A percentile compares a stretch with the other conserved stretches of the same genome.
Evolutionary conservation across 306 rosid species (phyloP).

Genomic region (Trifolium pratense): DNA sequence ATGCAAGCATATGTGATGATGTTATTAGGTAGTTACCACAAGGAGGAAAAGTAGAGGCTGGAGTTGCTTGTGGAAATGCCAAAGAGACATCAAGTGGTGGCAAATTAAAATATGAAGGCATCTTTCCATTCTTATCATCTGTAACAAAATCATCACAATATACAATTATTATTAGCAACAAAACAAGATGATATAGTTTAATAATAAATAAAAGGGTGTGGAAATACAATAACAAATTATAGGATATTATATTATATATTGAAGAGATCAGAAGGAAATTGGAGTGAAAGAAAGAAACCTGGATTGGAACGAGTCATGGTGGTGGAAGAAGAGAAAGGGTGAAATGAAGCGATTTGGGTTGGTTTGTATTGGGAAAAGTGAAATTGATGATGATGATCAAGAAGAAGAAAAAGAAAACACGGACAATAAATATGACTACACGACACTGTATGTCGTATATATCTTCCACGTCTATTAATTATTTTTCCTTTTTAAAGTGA

Average conservation of each 20-base stretch:
- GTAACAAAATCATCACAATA: constrained; percentile 1
- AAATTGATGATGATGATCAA: too few relatives aligned
- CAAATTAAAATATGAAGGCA: constrained; percentile 57
- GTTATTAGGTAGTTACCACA: constrained; percentile 48
- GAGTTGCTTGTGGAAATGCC: constrained; percentile 64
- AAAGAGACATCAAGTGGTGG: constrained; percentile 70
- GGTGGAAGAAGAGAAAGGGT: not conserved
- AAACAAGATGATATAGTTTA: too few relatives aligned
- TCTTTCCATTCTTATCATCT: constrained; percentile 55
- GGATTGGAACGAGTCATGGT: not conserved
- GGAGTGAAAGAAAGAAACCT: not conserved
- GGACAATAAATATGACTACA: too few relatives aligned
- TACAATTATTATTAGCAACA: not conserved
- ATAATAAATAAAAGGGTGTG: too few relatives aligned
- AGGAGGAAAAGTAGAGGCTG: constrained; percentile 50
- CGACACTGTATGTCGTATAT: too few relatives aligned
- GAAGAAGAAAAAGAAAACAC: not conserved
- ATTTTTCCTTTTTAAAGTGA: too few relatives aligned
- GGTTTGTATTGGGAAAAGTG: not conserved
- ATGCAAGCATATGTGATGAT: too few relatives aligned
- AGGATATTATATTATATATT: too few relatives aligned
- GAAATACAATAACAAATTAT: too few relatives aligned
- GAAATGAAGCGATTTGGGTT: not conserved
- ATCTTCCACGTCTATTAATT: not conserved
- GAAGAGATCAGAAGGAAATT: too few relatives aligned